Evolutionary conservation across 2,329 filamentous ascomycete genomes (phyloP), one percentile per base, ranked within the genome.

Genomic region (Penicillium italicum): DNA sequence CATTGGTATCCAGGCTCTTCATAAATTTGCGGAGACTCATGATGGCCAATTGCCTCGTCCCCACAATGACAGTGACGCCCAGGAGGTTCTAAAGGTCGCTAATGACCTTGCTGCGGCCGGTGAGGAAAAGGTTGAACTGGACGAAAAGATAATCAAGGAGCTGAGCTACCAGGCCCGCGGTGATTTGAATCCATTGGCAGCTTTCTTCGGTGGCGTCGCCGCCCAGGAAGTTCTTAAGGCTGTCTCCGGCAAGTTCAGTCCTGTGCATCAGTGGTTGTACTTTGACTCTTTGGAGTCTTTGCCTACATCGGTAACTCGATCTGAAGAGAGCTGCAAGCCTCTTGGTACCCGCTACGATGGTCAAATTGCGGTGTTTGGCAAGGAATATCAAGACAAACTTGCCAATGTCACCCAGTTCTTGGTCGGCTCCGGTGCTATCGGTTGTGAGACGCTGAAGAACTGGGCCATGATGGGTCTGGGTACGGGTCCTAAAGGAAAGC

Each of bases 381-480:
- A 84, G 67, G 90, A 96, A 61, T 99, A 87, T 75, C 94, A 99
- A 75, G 88, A 96, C 49, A 97, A 96, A 80, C 83, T 99, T 64
- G 84, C 88, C 58, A 96, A 97, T 67, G 76, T 94, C 59, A 94
- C 87, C 69, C 86, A 97, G 67, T 99, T 99, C 79, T 81, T 99
- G 53, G 94, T 99, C 55, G 94, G 94, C 64, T 91, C 94, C 44
- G 94, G 94, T 67, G 94, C 95, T 61, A 99, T 99, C 72, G 94
- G 94, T 43, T 99, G 94, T 70, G 94, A 99, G 72, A 99, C 97
- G 89, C 79, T 99, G 64, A 99, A 99, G 84, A 97, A 97, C 75
- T 99, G 94, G 92, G 93, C 95, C 34, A 95, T 99, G 92, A 96
- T 97, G 73, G 94, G 94, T 63, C 80, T 99, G 30, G 93, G 88